Evolutionary conservation across 177 flowering plant genomes (phyloP).

Genomic region (Vitis hybrid): DNA sequence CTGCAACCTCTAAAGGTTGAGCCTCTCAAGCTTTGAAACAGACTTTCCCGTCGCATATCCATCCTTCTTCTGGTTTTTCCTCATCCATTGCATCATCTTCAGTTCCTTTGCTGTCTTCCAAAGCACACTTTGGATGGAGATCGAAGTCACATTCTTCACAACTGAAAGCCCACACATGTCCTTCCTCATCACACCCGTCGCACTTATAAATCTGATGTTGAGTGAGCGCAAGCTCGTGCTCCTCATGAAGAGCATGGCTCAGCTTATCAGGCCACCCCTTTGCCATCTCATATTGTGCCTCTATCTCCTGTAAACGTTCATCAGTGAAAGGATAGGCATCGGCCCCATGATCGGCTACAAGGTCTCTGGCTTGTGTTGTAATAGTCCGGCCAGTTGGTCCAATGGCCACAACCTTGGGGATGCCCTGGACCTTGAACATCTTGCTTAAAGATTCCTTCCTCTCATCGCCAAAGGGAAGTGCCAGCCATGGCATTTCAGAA

Average conservation of each 20-base stretch:
- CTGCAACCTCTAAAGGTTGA: not conserved
- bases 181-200: constrained; percentile 45
- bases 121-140: constrained; percentile 66
- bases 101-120: constrained; percentile 24
- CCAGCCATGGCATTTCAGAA: constrained; percentile 32
- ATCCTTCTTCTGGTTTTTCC: constrained; percentile 26
- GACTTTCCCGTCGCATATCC: constrained; percentile 58
- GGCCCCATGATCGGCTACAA: constrained; percentile 50
- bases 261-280: constrained; percentile 76
- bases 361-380: constrained; percentile 47
- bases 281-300: constrained; percentile 40
- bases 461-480: constrained; percentile 29
- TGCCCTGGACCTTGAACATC: constrained; percentile 56
- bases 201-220: constrained; percentile 31
- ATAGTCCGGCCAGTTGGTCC: constrained; percentile 59
- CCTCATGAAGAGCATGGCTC: constrained; percentile 37
- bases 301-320: constrained; percentile 48
- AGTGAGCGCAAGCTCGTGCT: constrained; percentile 54
- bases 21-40: constrained; percentile 39
- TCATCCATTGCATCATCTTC: constrained; percentile 12
- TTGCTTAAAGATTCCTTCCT: constrained; percentile 27
- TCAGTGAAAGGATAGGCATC: constrained; percentile 77
- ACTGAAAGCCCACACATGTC: constrained; percentile 45
- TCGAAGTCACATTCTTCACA: constrained; percentile 58
- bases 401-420: constrained; percentile 59